A percentile compares a stretch with the other conserved stretches of the same genome.
These are phyloP conservation scores for Daphne laureola DNA, from an alignment of 441 rosid species.

Conservation along the genomic window DNA sequence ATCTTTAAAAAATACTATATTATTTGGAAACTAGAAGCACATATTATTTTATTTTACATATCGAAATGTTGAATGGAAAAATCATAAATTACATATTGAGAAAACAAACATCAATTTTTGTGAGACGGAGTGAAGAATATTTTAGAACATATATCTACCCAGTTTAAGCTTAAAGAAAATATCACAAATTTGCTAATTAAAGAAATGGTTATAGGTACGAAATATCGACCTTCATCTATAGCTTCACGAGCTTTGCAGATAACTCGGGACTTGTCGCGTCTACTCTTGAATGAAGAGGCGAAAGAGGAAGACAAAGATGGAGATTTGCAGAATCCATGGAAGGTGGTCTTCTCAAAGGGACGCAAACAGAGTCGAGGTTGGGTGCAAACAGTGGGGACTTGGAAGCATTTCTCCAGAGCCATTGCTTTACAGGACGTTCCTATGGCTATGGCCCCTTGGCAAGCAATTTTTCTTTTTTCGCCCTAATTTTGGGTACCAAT, in stretches of 20 bases:
- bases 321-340: conserved; percentile 20
- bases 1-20: no score
- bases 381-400: conserved; percentile 26
- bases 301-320: conserved; percentile 18
- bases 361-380: conserved; percentile 18
- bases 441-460: neutral
- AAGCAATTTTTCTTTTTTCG: no score
- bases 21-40: no score
- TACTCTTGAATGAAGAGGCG: conserved; percentile 13
- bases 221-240: conserved; percentile 33
- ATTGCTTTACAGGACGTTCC: conserved; percentile 8
- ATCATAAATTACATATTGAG: no score
- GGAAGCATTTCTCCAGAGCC: conserved; percentile 45
- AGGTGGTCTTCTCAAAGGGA: conserved; percentile 23
- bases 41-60: no score
- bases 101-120: no score
- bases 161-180: neutral
- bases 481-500: no score
- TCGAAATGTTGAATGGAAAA: no score
- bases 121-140: no score
- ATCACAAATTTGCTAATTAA: neutral
- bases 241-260: conserved; percentile 64
- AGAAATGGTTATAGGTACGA: neutral
- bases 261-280: conserved; percentile 21
- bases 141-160: no score